Conservation (phyloP, 306 rosid genomes). For the Quercus engelmannii region DNA sequence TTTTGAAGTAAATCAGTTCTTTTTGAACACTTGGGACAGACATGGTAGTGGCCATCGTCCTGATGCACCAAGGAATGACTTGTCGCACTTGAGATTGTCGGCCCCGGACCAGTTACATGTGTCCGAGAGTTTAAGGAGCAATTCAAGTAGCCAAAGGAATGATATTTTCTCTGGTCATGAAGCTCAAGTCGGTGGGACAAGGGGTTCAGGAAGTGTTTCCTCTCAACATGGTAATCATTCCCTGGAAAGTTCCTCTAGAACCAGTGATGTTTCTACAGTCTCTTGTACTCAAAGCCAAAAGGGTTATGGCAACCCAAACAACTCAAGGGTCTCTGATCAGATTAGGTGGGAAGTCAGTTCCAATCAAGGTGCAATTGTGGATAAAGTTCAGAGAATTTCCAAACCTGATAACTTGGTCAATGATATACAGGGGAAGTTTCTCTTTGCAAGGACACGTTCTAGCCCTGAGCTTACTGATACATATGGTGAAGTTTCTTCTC, state of each 20-base stretch:
- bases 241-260: conserved; percentile 41
- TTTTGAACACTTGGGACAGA: conserved; percentile 93
- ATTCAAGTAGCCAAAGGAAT: conserved; percentile 36
- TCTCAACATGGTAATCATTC: conserved; percentile 51
- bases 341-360: conserved; percentile 47
- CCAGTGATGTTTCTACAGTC: conserved; percentile 39
- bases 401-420: conserved; percentile 34
- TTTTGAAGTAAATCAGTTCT: conserved; percentile 87
- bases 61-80: conserved; percentile 77
- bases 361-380: conserved; percentile 36
- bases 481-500: conserved; percentile 67
- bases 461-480: conserved; percentile 96
- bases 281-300: conserved; percentile 51
- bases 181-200: conserved; percentile 34
- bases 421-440: conserved; percentile 68
- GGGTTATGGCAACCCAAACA: conserved; percentile 50
- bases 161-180: conserved; percentile 46
- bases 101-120: conserved; percentile 45
- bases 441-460: conserved; percentile 91
- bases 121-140: conserved; percentile 48
- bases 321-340: conserved; percentile 45
- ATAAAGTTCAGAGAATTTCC: conserved; percentile 57
- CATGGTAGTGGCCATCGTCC: conserved; percentile 98
- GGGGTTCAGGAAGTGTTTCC: conserved; percentile 35
- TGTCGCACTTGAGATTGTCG: conserved; percentile 47